phyloP scores from a whole-genome alignment of 371 early-diverging fungal genomes.

The Mucor sp. region DNA sequence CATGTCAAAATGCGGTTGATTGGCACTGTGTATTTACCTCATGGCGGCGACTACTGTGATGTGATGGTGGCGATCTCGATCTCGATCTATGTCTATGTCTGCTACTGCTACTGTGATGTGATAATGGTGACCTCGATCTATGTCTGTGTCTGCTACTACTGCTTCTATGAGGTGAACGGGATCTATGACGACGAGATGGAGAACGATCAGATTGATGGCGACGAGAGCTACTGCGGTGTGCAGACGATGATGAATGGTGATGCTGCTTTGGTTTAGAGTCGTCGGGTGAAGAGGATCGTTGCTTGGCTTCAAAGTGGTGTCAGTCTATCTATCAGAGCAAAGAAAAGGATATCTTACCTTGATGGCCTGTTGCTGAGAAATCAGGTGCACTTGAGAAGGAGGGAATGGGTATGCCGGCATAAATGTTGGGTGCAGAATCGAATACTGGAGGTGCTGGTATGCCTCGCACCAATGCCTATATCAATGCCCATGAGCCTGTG shows the following conservation, averaged over 20 bases:
- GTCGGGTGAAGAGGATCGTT: not conserved
- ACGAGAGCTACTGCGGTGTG: not conserved
- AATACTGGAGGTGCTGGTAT: constrained; percentile 29
- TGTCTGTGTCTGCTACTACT: not conserved
- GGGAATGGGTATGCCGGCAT: constrained; percentile 16
- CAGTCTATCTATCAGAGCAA: too few relatives aligned
- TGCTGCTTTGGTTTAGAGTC: not conserved
- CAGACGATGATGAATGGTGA: not conserved
- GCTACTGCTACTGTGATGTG: not conserved
- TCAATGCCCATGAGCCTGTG: not conserved
- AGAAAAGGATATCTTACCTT: not conserved
- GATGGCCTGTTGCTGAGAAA: constrained; percentile 10
- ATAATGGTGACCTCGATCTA: constrained; percentile 11
- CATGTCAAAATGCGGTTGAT: not conserved
- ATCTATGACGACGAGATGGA: not conserved
- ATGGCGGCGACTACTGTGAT: too few relatives aligned
- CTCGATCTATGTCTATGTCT: too few relatives aligned
- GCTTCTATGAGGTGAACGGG: not conserved
- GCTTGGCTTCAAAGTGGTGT: too few relatives aligned
- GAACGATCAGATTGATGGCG: constrained; percentile 1
- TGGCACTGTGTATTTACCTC: not conserved
- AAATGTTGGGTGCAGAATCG: constrained; percentile 27
- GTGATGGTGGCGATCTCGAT: too few relatives aligned
- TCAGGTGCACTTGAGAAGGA: constrained; percentile 44
- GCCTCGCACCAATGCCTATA: not conserved